Conservation (phyloP, 495 filamentous ascomycete species). For the Penicillium riverlandense region DNA sequence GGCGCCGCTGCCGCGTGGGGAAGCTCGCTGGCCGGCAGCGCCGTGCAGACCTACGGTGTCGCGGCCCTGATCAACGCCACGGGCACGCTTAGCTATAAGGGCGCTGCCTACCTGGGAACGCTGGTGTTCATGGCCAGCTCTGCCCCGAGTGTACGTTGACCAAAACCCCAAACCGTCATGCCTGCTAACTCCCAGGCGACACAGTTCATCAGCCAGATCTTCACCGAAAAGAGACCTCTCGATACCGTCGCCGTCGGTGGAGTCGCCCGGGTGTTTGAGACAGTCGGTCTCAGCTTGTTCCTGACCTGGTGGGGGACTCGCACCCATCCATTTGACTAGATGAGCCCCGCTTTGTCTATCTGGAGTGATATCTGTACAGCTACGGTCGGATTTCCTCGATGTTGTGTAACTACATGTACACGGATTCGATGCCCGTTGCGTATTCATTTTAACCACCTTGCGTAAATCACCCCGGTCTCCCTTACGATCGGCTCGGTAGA, state of each 20-base stretch:
- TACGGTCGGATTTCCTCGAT: too few species aligned
- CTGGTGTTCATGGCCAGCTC: conserved; percentile 88
- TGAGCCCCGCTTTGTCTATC: background rate
- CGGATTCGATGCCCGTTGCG: too few species aligned
- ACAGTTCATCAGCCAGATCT: conserved; percentile 77
- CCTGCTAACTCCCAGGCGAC: background rate
- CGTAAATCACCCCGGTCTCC: too few species aligned
- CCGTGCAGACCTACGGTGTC: conserved; percentile 88
- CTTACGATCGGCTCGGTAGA: too few species aligned
- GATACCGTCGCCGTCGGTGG: conserved; percentile 84
- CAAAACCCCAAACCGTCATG: background rate
- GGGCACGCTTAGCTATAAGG: conserved; percentile 90
- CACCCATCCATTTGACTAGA: conserved; percentile 72
- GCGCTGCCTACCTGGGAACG: conserved; percentile 85
- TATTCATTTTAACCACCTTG: too few species aligned
- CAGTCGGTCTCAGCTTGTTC: conserved; percentile 84
- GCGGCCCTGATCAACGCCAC: conserved; percentile 94
- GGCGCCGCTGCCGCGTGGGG: conserved; percentile 86
- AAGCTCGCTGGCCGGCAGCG: conserved; percentile 80
- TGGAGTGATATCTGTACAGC: too few species aligned
- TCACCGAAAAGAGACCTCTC: conserved; percentile 83
- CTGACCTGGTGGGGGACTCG: conserved; percentile 96
- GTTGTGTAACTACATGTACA: too few species aligned
- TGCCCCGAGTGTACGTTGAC: conserved; percentile 72
- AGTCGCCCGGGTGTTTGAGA: conserved; percentile 81